phyloP scores from a whole-genome alignment of 805 yeast species.

The Metahyphopichia silvanorum region DNA sequence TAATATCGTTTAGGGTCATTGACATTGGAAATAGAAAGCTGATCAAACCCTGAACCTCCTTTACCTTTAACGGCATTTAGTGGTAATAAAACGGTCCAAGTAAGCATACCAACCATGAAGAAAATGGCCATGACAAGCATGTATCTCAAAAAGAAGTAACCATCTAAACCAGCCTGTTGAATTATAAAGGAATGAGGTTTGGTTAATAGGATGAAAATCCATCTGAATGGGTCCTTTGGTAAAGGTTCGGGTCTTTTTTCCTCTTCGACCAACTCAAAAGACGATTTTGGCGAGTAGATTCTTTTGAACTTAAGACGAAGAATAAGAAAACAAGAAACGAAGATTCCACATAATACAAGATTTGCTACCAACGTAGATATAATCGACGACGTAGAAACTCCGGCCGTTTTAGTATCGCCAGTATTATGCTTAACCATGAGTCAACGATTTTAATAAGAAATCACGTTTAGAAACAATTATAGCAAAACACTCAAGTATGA shows the following conservation, averaged over 20 bases:
- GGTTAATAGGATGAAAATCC: slow-evolving; percentile 63
- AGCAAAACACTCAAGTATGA: too few relatives aligned
- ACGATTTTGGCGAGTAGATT: slow-evolving; percentile 81
- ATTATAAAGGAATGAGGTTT: slow-evolving; percentile 74
- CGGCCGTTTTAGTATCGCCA: not conserved
- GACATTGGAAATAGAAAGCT: slow-evolving; percentile 75
- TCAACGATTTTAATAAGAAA: too few relatives aligned
- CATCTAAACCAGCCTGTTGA: slow-evolving; percentile 90
- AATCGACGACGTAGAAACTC: slow-evolving; percentile 65
- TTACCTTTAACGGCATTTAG: slow-evolving; percentile 72
- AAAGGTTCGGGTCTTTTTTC: slow-evolving; percentile 72
- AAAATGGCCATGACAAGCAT: slow-evolving; percentile 52
- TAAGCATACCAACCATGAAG: slow-evolving; percentile 43
- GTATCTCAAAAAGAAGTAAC: slow-evolving; percentile 85
- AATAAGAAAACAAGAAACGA: slow-evolving; percentile 59
- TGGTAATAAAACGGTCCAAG: slow-evolving; percentile 75
- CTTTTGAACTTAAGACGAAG: slow-evolving; percentile 65
- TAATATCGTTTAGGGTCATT: slow-evolving; percentile 59
- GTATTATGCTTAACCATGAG: too few relatives aligned
- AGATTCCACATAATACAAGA: slow-evolving; percentile 60
- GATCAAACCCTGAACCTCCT: slow-evolving; percentile 66
- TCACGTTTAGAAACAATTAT: too few relatives aligned
- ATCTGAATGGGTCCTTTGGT: slow-evolving; percentile 62
- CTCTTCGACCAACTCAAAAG: slow-evolving; percentile 54
- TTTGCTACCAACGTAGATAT: slow-evolving; percentile 69